Evolutionary conservation across 345 rosid genomes (phyloP).

Genomic region (Populus pruinosa): DNA sequence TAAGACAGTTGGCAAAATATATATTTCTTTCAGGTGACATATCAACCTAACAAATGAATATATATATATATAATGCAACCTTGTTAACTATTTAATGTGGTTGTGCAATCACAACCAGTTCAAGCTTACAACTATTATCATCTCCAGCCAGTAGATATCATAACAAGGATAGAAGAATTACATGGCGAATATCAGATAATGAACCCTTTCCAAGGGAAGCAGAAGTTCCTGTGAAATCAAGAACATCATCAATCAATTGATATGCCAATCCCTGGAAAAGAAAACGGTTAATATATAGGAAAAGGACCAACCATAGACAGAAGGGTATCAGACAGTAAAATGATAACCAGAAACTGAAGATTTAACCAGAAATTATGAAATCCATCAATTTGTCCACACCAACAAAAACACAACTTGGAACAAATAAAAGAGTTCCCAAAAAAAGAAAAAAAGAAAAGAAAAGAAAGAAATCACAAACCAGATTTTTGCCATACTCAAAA

Average conservation of each 20-base stretch:
- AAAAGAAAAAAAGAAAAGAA: neutral
- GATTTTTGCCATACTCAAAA: constrained; percentile 83
- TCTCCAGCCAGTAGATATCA: neutral
- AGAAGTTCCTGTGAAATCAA: constrained; percentile 93
- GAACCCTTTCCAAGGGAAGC: constrained; percentile 95
- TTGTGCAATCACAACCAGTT: neutral
- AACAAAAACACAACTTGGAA: neutral
- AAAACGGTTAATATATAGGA: neutral
- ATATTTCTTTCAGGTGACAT: too few species aligned
- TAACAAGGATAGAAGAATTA: constrained; percentile 33
- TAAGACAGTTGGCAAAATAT: too few species aligned
- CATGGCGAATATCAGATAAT: constrained; percentile 75
- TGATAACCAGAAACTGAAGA: neutral
- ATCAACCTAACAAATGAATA: too few species aligned
- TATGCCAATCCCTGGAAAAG: constrained; percentile 78
- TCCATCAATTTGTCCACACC: neutral
- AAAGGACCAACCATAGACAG: neutral
- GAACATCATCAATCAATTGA: constrained; percentile 89
- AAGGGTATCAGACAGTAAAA: neutral
- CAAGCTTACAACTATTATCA: constrained; percentile 3
- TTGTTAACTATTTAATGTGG: neutral
- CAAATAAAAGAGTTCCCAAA: neutral
- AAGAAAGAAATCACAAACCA: constrained; percentile 47
- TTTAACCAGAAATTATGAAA: neutral
- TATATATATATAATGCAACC: neutral